These are phyloP conservation scores for Stagonosporopsis tanaceti DNA, from an alignment of 2,329 filamentous ascomycete genomes.

Conservation along the genomic window DNA sequence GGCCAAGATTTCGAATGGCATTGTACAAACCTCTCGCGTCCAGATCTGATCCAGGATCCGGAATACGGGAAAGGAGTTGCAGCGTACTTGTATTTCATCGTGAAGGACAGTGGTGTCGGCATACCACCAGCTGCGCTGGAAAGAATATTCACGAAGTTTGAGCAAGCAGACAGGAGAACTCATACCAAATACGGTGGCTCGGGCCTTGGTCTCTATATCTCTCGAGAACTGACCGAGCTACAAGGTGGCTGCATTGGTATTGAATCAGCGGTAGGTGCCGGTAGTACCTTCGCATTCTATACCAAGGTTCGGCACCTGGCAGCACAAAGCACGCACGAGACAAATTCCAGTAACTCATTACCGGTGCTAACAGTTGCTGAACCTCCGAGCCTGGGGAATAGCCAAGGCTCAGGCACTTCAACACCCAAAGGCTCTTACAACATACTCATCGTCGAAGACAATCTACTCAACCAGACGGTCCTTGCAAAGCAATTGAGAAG, in stretches of 20 bases:
- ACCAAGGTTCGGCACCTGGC: constrained; percentile 21
- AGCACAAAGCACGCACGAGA: neutral
- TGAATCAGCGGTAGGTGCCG: constrained; percentile 23
- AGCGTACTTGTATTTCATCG: constrained; percentile 4
- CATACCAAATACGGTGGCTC: constrained; percentile 33
- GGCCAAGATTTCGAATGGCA: constrained; percentile 15
- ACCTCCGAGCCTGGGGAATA: neutral
- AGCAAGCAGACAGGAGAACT: constrained; percentile 26
- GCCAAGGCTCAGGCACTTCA: neutral
- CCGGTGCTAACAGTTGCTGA: neutral
- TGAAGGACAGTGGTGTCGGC: constrained; percentile 9
- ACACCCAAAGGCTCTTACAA: constrained; percentile 1
- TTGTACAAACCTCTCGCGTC: constrained; percentile 1
- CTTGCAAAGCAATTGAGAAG: constrained; percentile 31
- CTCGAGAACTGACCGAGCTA: constrained; percentile 34
- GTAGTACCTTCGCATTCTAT: constrained; percentile 38
- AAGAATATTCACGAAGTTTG: constrained; percentile 17
- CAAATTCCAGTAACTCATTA: neutral
- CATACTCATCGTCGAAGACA: constrained; percentile 42
- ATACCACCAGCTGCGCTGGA: neutral
- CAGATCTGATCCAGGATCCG: constrained; percentile 9
- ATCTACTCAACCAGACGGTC: constrained; percentile 43
- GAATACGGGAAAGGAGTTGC: constrained; percentile 9
- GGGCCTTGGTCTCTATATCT: constrained; percentile 35
- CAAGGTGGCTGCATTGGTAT: constrained; percentile 38